Base-by-base conservation (phyloP, 768 basidiomycete genomes). In the Trametes punicea region DNA sequence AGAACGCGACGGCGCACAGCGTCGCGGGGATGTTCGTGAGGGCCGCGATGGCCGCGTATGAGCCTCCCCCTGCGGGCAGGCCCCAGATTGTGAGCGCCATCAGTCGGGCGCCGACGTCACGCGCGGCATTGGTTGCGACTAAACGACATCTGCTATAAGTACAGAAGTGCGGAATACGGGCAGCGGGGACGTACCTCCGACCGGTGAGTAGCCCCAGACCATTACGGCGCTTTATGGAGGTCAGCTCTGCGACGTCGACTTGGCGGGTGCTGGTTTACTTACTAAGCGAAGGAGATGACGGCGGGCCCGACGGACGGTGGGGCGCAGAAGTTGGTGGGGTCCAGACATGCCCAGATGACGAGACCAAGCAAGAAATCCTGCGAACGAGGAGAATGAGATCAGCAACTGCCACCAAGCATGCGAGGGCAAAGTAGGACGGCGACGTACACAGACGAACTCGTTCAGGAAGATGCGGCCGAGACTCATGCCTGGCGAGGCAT, bases 1-100 rank as follows among this genome's bases (percentile, higher is more conserved):
- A 85, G 29, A 85, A 53, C 48, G 73, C 54, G 31, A 73, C 77
- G 18, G 76, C 83, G 40, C 84, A 67, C 23, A 85, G 44, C 10
- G 78, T 87, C 2, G 83, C 82, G 4, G 82, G 83, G 60, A 87
- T 82, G 62, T 84, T 87, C 1, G 82, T 82, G 36, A 87, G 74
- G 2, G 86, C 82, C 0, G 84, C 64, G 36, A 87, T 78, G 9
- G 84, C 87, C 6, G 81, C 78, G 64, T 87, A 88, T 4, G 63
- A 54, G 15, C 78, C 79, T 30, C 84, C 85, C 26, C 71, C 67
- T 21, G 82, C 84, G 62, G 66, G 62, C 7, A 44, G 64, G 21
- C 86, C 86, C 79, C 82, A 88, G 57, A 87, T 79, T 0, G 82
- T 75, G 67, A 89, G 65, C 0, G 76, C 81, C 65, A 78, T 77